Conservation (phyloP, 1,284 basidiomycete genomes). For the Fomitopsis schrenkii region DNA sequence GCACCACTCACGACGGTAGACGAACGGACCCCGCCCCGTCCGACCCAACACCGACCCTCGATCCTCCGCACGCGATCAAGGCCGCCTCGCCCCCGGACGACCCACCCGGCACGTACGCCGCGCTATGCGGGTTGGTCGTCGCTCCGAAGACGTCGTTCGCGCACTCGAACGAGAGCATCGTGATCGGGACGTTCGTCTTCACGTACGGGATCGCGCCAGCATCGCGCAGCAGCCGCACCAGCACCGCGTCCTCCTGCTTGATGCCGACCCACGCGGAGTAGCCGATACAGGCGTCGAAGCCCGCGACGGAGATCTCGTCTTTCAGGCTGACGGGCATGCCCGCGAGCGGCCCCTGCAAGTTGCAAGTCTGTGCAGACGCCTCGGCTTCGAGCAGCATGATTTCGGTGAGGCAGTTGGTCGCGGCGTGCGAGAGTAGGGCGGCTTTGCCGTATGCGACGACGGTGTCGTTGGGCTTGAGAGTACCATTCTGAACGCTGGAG, state of each 20-base stretch:
- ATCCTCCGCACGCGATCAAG: slow-evolving; percentile 71
- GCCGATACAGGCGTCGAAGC: slow-evolving; percentile 49
- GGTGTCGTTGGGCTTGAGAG: slow-evolving; percentile 74
- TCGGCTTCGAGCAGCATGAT: slow-evolving; percentile 33
- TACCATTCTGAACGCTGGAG: slow-evolving; percentile 44
- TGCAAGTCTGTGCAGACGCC: slow-evolving; percentile 57
- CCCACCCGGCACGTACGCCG: slow-evolving; percentile 68
- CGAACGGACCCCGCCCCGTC: slow-evolving; percentile 72
- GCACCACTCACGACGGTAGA: neutral
- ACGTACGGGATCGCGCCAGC: slow-evolving; percentile 57
- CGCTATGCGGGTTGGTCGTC: slow-evolving; percentile 69
- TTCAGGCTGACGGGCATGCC: slow-evolving; percentile 81
- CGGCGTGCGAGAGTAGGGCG: slow-evolving; percentile 55
- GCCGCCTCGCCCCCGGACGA: slow-evolving; percentile 80
- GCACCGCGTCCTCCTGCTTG: slow-evolving; percentile 53
- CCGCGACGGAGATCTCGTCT: slow-evolving; percentile 37
- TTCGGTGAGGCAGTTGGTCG: slow-evolving; percentile 79
- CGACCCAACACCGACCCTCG: slow-evolving; percentile 73
- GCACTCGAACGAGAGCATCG: slow-evolving; percentile 85
- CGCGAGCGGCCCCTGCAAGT: slow-evolving; percentile 64
- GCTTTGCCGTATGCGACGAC: slow-evolving; percentile 70
- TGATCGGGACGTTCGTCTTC: slow-evolving; percentile 82
- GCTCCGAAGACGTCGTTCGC: slow-evolving; percentile 80
- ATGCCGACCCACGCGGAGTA: slow-evolving; percentile 57
- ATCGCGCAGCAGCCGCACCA: slow-evolving; percentile 51